These are phyloP conservation scores for Schrenkiella parvula DNA, from an alignment of 345 rosid genomes.

Conservation along the genomic window DNA sequence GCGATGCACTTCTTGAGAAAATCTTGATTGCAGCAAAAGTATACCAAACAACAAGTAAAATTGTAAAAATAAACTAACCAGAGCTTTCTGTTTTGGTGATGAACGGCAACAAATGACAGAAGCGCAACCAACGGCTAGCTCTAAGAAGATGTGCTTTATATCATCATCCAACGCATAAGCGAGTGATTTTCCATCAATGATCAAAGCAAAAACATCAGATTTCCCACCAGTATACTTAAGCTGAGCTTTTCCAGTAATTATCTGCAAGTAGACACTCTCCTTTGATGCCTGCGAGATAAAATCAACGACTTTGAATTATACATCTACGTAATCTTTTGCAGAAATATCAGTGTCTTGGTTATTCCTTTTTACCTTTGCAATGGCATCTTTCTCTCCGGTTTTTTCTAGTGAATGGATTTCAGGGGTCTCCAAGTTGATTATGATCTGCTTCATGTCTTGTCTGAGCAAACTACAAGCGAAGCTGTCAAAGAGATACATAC, in stretches of 20 bases:
- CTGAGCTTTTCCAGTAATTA: conserved; percentile 56
- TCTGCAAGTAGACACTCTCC: conserved; percentile 57
- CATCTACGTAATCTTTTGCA: neutral
- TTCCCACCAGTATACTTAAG: conserved; percentile 44
- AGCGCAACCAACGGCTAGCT: conserved; percentile 77
- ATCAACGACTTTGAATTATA: neutral
- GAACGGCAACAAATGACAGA: conserved; percentile 98
- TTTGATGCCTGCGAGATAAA: conserved; percentile 62
- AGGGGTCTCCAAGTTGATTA: conserved; percentile 69
- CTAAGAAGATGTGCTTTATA: conserved; percentile 56
- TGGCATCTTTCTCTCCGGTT: conserved; percentile 55
- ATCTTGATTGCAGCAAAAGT: neutral
- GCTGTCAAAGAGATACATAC: conserved; percentile 46
- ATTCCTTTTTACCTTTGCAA: conserved; percentile 52
- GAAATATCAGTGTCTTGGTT: neutral
- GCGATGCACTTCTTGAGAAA: conserved; percentile 15
- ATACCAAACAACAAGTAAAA: neutral
- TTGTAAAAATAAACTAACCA: conserved; percentile 48
- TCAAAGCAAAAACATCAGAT: conserved; percentile 68
- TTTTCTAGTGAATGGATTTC: conserved; percentile 66
- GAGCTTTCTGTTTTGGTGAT: conserved; percentile 93
- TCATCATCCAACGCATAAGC: conserved; percentile 83
- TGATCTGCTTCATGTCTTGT: conserved; percentile 92
- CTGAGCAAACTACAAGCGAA: conserved; percentile 91
- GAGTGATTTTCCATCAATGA: conserved; percentile 95